Evolutionary conservation across 2,329 filamentous ascomycete species (phyloP), one percentile per base, ranked within the genome.

Genomic region (Hymenotorrendiella dingleyae): DNA sequence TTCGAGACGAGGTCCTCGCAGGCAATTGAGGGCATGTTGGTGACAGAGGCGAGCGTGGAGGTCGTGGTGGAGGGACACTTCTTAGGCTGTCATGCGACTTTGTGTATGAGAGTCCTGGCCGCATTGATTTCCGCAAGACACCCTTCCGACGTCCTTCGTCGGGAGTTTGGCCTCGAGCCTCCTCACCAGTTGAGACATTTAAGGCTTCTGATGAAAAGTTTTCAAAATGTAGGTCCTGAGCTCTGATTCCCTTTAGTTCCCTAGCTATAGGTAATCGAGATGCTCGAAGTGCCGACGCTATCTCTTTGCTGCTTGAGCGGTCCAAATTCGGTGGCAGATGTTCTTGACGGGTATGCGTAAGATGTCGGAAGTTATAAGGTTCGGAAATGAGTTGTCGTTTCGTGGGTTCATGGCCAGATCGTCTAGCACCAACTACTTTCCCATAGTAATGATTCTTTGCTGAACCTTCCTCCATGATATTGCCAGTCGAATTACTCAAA

Each of bases 331-430:
- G n/a, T 4, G 68, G 61, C 3, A 72, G 45, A 37, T 71, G 65
- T 22, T 78, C 71, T 35, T 70, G 71, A 10, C 69, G 65, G 10
- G 73, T 77, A 56, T 82, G 78, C 4, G 74, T 71, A 24, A 83
- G 68, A 59, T 83, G 79, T 56, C 82, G 78, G 47, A 83, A 83
- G 64, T 82, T 81, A 62, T 79, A 82, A 3, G 79, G 79, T 1
- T 67, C 72, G 1, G 79, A 83, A 41, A 83, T 83, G 16, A 44
- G 30, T 9, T 53, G 49, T 36, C 49, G 41, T 29, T 40, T 50
- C 37, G 26, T 42, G 10, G 37, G 27, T 17, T 34, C 38, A 22
- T 37, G 40, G 17, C 33, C 29, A n/a, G n/a, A 37, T 22, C 3
- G 35, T 20, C 17, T 34, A 19, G 23, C 44, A 23, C 4, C 39